Percentiles rank a stretch among this genome's conserved stretches.
Conservation (phyloP, 1,284 basidiomycete genomes). For the Austroboletus sp. region DNA sequence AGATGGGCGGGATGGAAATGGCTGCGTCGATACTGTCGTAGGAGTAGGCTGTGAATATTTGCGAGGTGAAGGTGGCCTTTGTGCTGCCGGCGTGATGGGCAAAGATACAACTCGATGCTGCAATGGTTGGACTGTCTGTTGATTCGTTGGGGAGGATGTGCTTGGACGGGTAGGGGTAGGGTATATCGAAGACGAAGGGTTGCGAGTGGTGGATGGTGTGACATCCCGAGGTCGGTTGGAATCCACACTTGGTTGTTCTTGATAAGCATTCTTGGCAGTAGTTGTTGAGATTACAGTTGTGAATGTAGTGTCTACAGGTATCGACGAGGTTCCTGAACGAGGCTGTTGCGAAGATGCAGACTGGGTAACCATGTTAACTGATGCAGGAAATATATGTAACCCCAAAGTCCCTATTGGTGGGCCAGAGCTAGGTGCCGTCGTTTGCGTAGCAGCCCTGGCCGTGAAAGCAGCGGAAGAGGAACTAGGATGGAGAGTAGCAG, state of each 20-base stretch:
- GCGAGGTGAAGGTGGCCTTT: conserved; percentile 28
- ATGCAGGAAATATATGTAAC: conserved; percentile 6
- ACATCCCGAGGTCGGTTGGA: conserved; percentile 22
- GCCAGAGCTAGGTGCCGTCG: conserved; percentile 2
- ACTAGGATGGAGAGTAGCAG: conserved; percentile 1
- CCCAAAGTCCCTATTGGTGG: conserved; percentile 7
- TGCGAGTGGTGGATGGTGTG: conserved; percentile 14
- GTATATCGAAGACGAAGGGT: conserved; percentile 18
- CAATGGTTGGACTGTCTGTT: conserved; percentile 19
- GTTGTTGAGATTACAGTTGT: conserved; percentile 12
- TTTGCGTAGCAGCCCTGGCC: conserved; percentile 7
- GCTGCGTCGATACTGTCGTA: conserved; percentile 24
- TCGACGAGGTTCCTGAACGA: conserved; percentile 12
- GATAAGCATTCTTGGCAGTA: conserved; percentile 15
- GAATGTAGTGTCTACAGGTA: conserved; percentile 12
- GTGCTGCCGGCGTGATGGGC: conserved; percentile 15
- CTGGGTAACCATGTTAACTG: conserved; percentile 11
- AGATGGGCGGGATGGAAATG: conserved; percentile 27
- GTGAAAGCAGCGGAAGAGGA: conserved; percentile 2
- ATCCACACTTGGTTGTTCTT: conserved; percentile 22
- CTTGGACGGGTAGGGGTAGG: conserved; percentile 19
- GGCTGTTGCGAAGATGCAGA: conserved; percentile 14
- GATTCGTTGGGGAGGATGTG: conserved; percentile 15
- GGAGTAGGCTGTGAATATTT: conserved; percentile 28
- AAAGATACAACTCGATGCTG: conserved; percentile 30